Percentiles rank a stretch among this genome's conserved stretches.
Conservation (phyloP, 305 asterid genomes). For the Solanum hybrid region DNA sequence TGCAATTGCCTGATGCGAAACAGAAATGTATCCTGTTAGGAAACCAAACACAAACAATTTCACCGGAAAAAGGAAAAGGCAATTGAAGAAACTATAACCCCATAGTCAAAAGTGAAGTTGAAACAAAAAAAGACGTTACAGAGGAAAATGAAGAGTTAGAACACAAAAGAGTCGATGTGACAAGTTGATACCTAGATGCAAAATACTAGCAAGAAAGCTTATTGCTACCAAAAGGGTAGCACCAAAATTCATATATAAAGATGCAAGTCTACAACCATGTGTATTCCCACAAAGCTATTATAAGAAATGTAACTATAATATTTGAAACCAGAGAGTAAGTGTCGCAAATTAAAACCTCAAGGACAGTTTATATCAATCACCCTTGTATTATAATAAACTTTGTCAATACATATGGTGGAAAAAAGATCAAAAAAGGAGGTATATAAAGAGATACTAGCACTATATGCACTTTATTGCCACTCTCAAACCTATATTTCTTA, state of each 20-base stretch:
- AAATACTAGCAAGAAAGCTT: background rate
- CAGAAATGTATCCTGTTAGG: background rate
- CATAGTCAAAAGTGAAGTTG: background rate
- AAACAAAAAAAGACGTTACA: background rate
- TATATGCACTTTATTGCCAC: background rate
- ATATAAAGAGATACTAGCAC: background rate
- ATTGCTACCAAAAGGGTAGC: background rate
- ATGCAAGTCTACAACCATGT: background rate
- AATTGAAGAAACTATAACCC: background rate
- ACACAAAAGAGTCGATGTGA: background rate
- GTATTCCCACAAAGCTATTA: background rate
- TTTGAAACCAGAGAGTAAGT: background rate
- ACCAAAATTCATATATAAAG: background rate
- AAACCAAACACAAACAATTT: background rate
- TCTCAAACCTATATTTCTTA: background rate
- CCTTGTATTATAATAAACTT: background rate
- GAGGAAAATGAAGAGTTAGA: background rate
- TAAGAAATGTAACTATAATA: background rate
- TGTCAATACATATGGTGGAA: background rate
- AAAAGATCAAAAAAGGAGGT: background rate
- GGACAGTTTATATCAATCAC: background rate
- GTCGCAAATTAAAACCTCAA: background rate
- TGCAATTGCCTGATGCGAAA: background rate
- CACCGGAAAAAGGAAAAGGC: background rate
- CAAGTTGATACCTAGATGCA: background rate